Evolutionary conservation across 176 grass and related monocot species (phyloP), one percentile per base, ranked within the genome.

Genomic region (Triticum turgidum): DNA sequence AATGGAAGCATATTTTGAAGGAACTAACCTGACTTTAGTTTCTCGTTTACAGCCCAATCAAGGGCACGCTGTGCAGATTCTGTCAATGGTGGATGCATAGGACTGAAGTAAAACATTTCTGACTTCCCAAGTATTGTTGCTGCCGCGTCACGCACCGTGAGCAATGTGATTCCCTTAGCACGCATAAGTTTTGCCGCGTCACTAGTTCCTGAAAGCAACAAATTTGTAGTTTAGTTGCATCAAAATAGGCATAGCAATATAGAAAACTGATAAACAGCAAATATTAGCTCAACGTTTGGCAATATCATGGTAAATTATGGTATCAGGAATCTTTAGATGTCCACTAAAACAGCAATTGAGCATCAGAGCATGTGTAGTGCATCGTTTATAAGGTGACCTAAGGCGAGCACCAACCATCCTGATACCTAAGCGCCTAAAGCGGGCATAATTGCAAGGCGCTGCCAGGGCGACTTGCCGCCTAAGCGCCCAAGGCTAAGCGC

Each of bases 121-220:
- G 90, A 94, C 86, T 98, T 95, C 35, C 92, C 95, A 83, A 96
- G 85, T 72, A 92, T 37, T 70, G 94, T 90, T 1, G 82, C 83
- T 56, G 88, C 93, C 77, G 88, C 88, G n/a, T 96, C 91, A 32
- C 87, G 93, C 73, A 94, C 94, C 78, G 84, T 94, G 52, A 91
- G 86, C 66, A 98, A 72, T 11, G 94, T 87, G 84, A 94, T 88
- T 89, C 92, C 97, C 91, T 94, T 92, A 88, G 93, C 90, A 73
- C 90, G 88, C 72, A 96, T 77, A 86, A 94, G 91, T 79, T 94
- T 98, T 80, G 97, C 88, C 1, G 86, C 92, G 20, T 90, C 87
- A 37, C 92, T 98, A 82, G 94, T 94, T 91, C 89, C 97, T 98
- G 77, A 75, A 88, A 89, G 35, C 27, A 79, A 86, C 33, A 52